phyloP scores from a whole-genome alignment of 192 early-diverging fungal genomes.

The Paraglomus brasilianum region DNA sequence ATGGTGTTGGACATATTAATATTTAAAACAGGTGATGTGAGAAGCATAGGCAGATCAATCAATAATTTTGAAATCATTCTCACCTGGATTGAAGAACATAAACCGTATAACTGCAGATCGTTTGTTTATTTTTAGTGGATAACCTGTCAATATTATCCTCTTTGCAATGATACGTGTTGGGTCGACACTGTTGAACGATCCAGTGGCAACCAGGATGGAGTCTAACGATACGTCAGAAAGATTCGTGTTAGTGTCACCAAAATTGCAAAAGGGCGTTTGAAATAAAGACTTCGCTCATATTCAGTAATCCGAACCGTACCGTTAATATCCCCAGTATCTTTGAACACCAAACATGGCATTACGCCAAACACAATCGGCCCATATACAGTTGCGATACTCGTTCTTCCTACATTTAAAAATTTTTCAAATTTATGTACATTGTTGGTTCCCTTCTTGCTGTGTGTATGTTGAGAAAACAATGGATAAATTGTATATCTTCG shows the following conservation, averaged over 20 bases:
- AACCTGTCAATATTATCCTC: slow-evolving; percentile 90
- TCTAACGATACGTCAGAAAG: slow-evolving; percentile 26
- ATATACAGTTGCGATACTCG: slow-evolving; percentile 82
- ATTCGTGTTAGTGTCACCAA: neutral
- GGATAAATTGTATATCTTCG: slow-evolving; percentile 81
- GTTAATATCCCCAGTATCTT: slow-evolving; percentile 58
- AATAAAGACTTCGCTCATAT: neutral
- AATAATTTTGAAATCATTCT: neutral
- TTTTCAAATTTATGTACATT: slow-evolving; percentile 95
- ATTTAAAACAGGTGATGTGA: neutral
- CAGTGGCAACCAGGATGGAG: slow-evolving; percentile 76
- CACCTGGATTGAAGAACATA: slow-evolving; percentile 91
- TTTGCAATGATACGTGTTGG: slow-evolving; percentile 90
- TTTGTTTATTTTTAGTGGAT: slow-evolving; percentile 94
- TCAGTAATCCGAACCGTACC: slow-evolving; percentile 42
- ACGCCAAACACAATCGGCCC: slow-evolving; percentile 90
- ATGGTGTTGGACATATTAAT: neutral
- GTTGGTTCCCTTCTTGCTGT: slow-evolving; percentile 76
- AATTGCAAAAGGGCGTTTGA: neutral
- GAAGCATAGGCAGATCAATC: neutral
- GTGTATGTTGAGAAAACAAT: slow-evolving; percentile 86
- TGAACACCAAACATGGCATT: slow-evolving; percentile 80
- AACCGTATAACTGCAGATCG: slow-evolving; percentile 88
- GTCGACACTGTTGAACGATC: slow-evolving; percentile 71
- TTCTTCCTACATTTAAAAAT: slow-evolving; percentile 75